Percentiles rank a stretch among this genome's conserved stretches.
phyloP scores from a whole-genome alignment of 2,329 filamentous ascomycete genomes.

The Talaromyces pinophilus region DNA sequence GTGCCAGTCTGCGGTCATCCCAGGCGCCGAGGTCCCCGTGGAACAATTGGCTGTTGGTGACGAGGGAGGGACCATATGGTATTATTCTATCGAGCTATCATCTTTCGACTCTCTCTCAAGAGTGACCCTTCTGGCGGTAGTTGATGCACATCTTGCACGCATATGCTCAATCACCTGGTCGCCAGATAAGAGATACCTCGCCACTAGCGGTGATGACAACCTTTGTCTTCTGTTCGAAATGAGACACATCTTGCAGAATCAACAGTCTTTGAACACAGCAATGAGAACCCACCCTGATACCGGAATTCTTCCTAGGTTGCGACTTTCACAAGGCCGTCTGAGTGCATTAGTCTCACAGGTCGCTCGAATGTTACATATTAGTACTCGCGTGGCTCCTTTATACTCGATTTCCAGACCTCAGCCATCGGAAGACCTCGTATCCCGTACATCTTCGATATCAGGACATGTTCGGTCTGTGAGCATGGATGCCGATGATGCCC shows the following conservation, averaged over 20 bases:
- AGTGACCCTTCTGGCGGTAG: conserved; percentile 68
- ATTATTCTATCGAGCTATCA: conserved; percentile 87
- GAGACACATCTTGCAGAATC: conserved; percentile 42
- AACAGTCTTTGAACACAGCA: background rate
- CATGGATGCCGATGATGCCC: background rate
- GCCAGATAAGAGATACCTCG: conserved; percentile 71
- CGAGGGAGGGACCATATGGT: conserved; percentile 77
- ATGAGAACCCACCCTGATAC: background rate
- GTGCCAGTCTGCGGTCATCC: conserved; percentile 51
- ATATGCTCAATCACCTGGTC: conserved; percentile 94
- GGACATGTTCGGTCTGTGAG: background rate
- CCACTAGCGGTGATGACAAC: conserved; percentile 92
- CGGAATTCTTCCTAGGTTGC: background rate
- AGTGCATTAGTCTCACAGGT: conserved; percentile 27
- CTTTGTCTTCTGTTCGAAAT: conserved; percentile 78
- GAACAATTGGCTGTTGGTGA: conserved; percentile 89
- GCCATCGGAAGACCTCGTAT: background rate
- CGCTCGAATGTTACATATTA: conserved; percentile 28
- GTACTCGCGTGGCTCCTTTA: background rate
- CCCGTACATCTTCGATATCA: conserved; percentile 4
- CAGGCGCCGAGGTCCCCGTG: conserved; percentile 59
- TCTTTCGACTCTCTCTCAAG: conserved; percentile 56
- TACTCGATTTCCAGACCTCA: conserved; percentile 5
- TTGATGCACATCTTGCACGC: conserved; percentile 80
- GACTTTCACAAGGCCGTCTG: conserved; percentile 28